Conservation (phyloP, 345 rosid genomes). For the Salix caprea region DNA sequence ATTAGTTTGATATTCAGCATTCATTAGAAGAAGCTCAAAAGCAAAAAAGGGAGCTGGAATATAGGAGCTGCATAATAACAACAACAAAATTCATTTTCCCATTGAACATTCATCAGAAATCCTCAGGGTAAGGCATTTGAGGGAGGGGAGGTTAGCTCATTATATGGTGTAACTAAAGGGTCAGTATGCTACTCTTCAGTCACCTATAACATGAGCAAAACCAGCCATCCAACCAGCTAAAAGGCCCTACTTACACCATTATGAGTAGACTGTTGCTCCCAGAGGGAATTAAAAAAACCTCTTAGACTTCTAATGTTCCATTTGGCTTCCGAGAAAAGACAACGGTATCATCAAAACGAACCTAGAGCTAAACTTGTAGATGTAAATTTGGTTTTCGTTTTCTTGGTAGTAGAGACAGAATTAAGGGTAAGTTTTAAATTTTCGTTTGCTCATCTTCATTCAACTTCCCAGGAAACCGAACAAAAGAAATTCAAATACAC, state of each 20-base stretch:
- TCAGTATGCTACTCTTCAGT: not conserved
- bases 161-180: not conserved
- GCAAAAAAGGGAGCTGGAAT: not conserved
- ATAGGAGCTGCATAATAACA: not conserved
- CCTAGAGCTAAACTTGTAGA: not conserved
- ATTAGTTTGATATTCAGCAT: constrained; percentile 16
- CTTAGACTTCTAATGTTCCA: not conserved
- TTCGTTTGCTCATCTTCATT: not conserved
- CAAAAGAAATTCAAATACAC: constrained; percentile 1
- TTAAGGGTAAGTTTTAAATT: not conserved
- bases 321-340: not conserved
- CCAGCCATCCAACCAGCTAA: not conserved
- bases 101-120: not conserved
- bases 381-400: not conserved
- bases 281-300: not conserved
- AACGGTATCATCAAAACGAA: not conserved
- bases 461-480: not conserved
- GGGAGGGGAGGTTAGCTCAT: not conserved
- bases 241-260: not conserved
- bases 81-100: not conserved
- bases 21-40: not conserved
- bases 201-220: not conserved
- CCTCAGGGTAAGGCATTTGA: not conserved
- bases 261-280: not conserved
- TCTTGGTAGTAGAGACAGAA: not conserved